These are phyloP conservation scores for Tulasnella sp. DNA, from an alignment of 768 basidiomycete species.

Conservation along the genomic window DNA sequence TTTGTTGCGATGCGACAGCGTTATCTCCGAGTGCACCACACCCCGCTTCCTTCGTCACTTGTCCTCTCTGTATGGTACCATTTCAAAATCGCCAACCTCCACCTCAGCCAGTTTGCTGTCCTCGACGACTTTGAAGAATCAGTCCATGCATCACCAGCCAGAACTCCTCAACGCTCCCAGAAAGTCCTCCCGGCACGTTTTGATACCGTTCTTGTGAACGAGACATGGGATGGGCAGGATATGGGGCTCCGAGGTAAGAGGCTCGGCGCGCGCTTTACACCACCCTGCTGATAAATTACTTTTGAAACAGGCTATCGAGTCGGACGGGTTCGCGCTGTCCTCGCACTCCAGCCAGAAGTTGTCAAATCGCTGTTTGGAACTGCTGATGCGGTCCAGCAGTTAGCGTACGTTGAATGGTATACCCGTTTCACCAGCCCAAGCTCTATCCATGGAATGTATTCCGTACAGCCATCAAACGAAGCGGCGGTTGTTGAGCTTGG, in stretches of 20 bases:
- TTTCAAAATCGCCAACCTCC: neutral
- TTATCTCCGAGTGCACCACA: neutral
- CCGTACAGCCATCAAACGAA: too few species aligned
- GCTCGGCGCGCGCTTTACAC: too few species aligned
- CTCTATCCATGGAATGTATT: neutral
- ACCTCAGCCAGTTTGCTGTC: neutral
- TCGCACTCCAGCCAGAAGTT: neutral
- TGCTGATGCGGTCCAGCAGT: neutral
- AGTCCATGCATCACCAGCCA: neutral
- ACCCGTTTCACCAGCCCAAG: neutral
- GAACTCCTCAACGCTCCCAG: neutral
- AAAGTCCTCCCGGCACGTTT: neutral
- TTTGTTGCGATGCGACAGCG: neutral
- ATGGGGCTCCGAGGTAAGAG: neutral
- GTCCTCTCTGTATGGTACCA: neutral
- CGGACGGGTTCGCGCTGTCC: conserved; percentile 13
- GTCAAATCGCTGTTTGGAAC: neutral
- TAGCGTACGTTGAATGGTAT: conserved; percentile 28
- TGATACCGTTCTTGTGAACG: conserved; percentile 26
- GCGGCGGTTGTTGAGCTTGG: too few species aligned
- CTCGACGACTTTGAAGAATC: neutral
- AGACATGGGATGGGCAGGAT: neutral
- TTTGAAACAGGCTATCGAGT: neutral
- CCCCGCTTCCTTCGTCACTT: neutral
- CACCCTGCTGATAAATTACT: too few species aligned